phyloP scores from a whole-genome alignment of 768 basidiomycete genomes.

The Suillus alpinus region DNA sequence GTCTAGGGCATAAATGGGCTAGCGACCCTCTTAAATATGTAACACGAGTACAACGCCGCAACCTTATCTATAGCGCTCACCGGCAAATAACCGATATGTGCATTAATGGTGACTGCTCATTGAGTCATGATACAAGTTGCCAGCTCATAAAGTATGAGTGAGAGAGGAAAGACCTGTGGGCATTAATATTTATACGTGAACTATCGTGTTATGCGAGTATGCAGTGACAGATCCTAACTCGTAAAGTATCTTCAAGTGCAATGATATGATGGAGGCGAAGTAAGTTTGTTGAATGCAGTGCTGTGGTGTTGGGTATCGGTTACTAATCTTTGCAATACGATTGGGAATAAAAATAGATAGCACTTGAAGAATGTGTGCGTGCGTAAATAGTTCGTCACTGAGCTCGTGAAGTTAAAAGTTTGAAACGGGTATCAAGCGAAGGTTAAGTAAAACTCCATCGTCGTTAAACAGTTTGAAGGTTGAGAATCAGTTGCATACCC shows the following conservation, averaged over 20 bases:
- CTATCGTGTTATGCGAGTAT: not conserved
- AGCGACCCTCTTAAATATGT: not conserved
- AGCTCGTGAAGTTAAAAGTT: not conserved
- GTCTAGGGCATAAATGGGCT: not conserved
- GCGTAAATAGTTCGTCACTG: not conserved
- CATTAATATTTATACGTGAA: not conserved
- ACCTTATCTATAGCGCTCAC: not conserved
- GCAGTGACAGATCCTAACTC: not conserved
- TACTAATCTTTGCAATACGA: not conserved
- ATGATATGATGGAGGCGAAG: too few species aligned
- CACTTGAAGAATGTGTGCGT: too few species aligned
- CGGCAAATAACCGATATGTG: not conserved
- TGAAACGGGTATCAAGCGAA: not conserved
- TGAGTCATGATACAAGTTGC: not conserved
- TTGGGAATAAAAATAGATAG: not conserved
- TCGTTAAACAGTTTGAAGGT: not conserved
- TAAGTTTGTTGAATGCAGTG: not conserved
- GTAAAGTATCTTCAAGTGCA: not conserved
- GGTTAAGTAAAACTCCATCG: not conserved
- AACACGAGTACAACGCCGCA: not conserved
- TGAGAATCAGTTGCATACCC: conserved; percentile 2
- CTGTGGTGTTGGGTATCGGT: not conserved
- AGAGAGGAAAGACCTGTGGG: not conserved
- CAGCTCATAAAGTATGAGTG: not conserved
- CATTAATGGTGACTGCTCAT: not conserved